phyloP scores from a whole-genome alignment of 495 filamentous ascomycete species.

The Neurospora sp. region DNA sequence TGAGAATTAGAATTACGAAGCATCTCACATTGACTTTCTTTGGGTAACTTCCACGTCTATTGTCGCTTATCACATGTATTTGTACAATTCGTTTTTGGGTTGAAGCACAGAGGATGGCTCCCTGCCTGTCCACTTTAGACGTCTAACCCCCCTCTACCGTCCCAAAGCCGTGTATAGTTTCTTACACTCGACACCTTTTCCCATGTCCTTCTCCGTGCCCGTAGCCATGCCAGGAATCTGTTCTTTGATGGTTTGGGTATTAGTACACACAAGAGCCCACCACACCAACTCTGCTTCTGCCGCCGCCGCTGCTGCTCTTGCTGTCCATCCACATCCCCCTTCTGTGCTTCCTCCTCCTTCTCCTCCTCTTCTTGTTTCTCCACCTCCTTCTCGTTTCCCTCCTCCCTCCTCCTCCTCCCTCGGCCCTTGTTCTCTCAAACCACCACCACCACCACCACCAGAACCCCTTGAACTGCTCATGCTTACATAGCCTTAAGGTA shows the following conservation, averaged over 20 bases:
- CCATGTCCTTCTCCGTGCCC: background rate
- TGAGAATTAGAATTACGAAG: background rate
- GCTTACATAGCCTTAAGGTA: conserved; percentile 75
- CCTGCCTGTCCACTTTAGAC: background rate
- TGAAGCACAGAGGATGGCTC: background rate
- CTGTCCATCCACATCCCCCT: background rate
- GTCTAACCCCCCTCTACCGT: background rate
- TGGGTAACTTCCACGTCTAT: background rate
- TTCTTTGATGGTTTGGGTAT: background rate
- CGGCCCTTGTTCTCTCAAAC: background rate
- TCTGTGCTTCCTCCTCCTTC: background rate
- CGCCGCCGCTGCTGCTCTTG: background rate
- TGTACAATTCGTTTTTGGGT: background rate
- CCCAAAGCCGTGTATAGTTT: background rate
- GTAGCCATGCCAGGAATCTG: background rate
- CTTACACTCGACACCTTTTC: background rate
- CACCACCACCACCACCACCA: background rate
- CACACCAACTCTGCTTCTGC: background rate
- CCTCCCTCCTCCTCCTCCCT: background rate
- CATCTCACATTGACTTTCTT: background rate
- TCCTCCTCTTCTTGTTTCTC: background rate
- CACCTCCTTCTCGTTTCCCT: no score
- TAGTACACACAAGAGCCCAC: background rate
- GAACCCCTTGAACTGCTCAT: background rate
- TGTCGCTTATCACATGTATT: background rate